phyloP scores from a whole-genome alignment of 805 yeast genomes.

The Brettanomyces nanus region DNA sequence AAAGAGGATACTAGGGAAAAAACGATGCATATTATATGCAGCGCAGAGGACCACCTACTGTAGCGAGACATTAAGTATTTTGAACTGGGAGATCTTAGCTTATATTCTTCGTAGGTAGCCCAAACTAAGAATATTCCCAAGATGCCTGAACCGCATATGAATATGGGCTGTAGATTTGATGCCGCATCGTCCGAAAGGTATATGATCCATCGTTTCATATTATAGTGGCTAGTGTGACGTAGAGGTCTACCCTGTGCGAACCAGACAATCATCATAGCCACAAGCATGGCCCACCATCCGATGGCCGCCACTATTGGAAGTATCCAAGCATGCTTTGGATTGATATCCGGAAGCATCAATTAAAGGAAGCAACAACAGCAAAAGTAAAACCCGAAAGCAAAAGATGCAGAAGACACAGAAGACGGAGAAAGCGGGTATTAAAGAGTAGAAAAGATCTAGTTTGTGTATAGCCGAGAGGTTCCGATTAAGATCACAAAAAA shows the following conservation, averaged over 20 bases:
- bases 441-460: too few relatives aligned
- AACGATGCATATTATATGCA: conserved; percentile 20
- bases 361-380: too few relatives aligned
- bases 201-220: conserved; percentile 32
- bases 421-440: too few relatives aligned
- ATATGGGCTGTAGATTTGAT: conserved; percentile 74
- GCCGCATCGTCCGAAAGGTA: conserved; percentile 88
- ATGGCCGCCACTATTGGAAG: conserved; percentile 59
- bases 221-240: conserved; percentile 46
- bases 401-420: too few relatives aligned
- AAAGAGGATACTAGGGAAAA: conserved; percentile 37
- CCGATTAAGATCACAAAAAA: too few relatives aligned
- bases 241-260: conserved; percentile 70
- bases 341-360: conserved; percentile 19
- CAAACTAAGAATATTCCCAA: conserved; percentile 71
- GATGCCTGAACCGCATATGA: conserved; percentile 67
- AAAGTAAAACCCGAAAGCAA: too few relatives aligned
- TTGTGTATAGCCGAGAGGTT: too few relatives aligned
- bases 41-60: conserved; percentile 11
- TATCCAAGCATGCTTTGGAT: conserved; percentile 22
- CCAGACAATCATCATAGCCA: conserved; percentile 74
- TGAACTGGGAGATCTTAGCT: conserved; percentile 48
- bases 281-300: conserved; percentile 90
- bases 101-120: conserved; percentile 53
- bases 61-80: conserved; percentile 39